Base-by-base conservation (phyloP, 2,329 filamentous ascomycete species). In the Ophiostoma perfectum region DNA sequence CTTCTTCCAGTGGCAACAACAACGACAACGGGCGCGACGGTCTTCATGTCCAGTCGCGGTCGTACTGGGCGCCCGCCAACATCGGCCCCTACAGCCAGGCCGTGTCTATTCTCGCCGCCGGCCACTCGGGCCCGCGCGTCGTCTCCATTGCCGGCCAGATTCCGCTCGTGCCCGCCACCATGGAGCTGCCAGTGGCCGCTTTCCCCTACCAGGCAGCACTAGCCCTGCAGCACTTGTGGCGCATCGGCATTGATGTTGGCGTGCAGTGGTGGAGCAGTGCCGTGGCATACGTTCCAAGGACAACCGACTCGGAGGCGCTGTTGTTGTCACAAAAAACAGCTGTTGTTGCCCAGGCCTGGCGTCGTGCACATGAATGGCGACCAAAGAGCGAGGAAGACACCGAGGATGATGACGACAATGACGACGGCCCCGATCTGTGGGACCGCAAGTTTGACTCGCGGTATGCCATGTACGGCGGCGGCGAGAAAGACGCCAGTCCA, bases 1-100 rank as follows among this genome's bases (percentile, higher is more conserved):
- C 8, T 45, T 12, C 36, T 16, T 2, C 47, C 47, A 27, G 12
- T 11, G 27, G 3, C 55, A 38, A 45, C 8, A 12, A 3, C 27
- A 27, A 27, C 1, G 70, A 77, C 36, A 67, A 67, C n/a, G 73
- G 76, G 44, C 78, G 90, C 78, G 81, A 83, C 66, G 86, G 86
- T 0, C 83, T 98, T 1, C 95, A 99, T 77, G 93, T 99, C 5
- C 95, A 98, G 78, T 93, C 91, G 3, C 83, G 91, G 52, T 96
- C 92, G 11, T 98, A 98, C 81, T 99, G 95, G 95, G 95, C 95
- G 0, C 95, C 95, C 0, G 94, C 95, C 27, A 98, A 98, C 75
- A 98, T 99, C 67, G 95, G 95, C 0, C 95, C 95, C 0, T 98
- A 98, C 78, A 97, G 93, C 68, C 95, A 99, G 79, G 92, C 93